Base-by-base conservation (phyloP, 768 basidiomycete genomes). In the Suillus occidentalis region DNA sequence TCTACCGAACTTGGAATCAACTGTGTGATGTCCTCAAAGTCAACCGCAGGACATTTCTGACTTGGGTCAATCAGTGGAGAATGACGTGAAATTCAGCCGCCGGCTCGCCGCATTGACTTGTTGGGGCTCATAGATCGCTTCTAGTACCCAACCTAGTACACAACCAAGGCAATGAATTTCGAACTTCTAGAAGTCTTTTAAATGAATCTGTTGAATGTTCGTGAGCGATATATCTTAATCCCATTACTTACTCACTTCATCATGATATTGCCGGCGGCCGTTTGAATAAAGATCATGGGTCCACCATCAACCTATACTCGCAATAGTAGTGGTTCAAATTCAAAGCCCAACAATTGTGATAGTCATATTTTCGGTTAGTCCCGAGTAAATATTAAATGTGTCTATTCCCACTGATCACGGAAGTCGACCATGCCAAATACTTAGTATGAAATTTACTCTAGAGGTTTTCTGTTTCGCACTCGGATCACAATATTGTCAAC, bases 241-340 rank as follows among this genome's bases (percentile, higher is more conserved):
- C 16, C 12, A 43, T 12, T 18, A 16, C 49, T 34, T 73, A 47
- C 63, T 61, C 31, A 45, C 50, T 52, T 50, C 59, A 53, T 39
- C 42, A 45, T 37, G 49, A 50, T 52, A 25, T 72, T 97, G 53
- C 85, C 89, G 0, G 92, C 87, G 14, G 86, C 89, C 40, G 83
- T 97, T 52, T 89, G 88, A 77, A 93, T 20, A 97, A 99, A 78
- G 97, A 99, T 72, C 94, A 97, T 74, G 96, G 97, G 1, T 98
- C 97, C 78, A 85, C 14, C 25, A 50, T 25, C 28, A 28, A 28
- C 77, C 74, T 99, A 52, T 84, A 89, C 2, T 92, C 92, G 80
- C 88, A 89, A 71, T 90, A 94, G 28, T 28, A 31, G 31, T 31
- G 2, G 31, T 31, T 31, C 31, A 31, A 4, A 31, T 31, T 31